Conservation (phyloP, 176 grass and related monocot species). For the Puccinellia tenuiflora region DNA sequence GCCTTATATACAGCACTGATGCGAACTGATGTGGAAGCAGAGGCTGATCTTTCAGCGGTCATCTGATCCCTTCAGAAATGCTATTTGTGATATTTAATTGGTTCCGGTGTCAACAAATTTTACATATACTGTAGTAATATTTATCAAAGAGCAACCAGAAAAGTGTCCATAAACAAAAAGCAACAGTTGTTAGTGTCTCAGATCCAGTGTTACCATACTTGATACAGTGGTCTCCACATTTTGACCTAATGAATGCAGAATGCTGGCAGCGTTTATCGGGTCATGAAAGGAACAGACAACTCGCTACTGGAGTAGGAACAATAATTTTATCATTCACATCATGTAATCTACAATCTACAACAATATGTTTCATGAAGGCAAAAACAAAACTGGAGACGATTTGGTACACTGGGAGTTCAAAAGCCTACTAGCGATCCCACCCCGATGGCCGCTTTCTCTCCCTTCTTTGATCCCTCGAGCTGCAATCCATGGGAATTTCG, state of each 20-base stretch:
- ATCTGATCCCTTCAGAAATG: background rate
- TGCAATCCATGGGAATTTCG: conserved; percentile 42
- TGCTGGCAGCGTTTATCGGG: background rate
- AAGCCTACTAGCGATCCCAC: conserved; percentile 80
- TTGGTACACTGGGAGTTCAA: background rate
- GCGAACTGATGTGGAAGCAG: background rate
- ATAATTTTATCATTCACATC: conserved; percentile 32
- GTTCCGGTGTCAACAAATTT: background rate
- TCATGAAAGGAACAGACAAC: background rate
- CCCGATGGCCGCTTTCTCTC: conserved; percentile 84
- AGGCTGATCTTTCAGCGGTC: background rate
- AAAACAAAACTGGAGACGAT: background rate
- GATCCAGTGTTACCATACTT: background rate
- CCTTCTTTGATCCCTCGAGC: conserved; percentile 57
- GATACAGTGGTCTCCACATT: background rate
- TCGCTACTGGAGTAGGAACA: background rate
- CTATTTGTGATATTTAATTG: background rate
- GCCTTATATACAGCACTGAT: background rate
- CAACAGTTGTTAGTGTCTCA: background rate
- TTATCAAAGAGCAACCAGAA: background rate
- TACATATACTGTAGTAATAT: background rate
- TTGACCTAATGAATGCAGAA: background rate
- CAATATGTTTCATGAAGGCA: conserved; percentile 7
- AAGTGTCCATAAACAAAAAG: background rate
- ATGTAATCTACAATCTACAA: conserved; percentile 43